Base-by-base conservation (phyloP, 202 grass and related monocot genomes). In the Digitaria exilis region DNA sequence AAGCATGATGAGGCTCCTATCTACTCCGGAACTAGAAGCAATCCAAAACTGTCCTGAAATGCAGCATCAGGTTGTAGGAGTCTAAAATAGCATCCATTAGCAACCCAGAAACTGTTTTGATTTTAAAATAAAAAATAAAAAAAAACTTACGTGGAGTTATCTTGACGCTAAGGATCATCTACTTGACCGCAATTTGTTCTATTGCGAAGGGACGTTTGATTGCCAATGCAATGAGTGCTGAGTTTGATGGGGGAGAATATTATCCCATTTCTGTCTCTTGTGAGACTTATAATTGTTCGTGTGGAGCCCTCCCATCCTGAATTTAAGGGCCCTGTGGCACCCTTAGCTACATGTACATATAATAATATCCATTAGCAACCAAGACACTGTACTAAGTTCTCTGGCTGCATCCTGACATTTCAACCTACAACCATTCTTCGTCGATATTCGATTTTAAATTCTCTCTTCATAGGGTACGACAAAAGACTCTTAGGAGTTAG, bases 261-360 rank as follows among this genome's bases (percentile, higher is more conserved):
- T 41, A 51, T 82, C 9, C n/a, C 37, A 72, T 45, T 78, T 78
- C 39, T 86, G 83, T 89, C 78, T 82, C 39, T 78, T 82, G 25
- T 78, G 14, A 29, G 46, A 17, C 26, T 35, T 49, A 82, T 72
- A 71, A 71, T 89, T 85, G 39, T 31, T 34, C 18, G 41, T 86
- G 83, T 86, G 83, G 83, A 82, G 73, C 78, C 86, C 73, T 56
- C 73, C 78, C 65, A 61, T 41, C 88, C 88, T 82, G 78, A 82
- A 78, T 82, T 78, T 58, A 21, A 51, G 87, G 78, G 48, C 32
- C 8, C n/a, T 26, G 50, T 16, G 31, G 29, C 45, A 51, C 30
- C 29, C 21, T 74, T 32, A 86, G 21, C 29, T n/a, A n/a, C 68
- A 56, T 56, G 16, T 4, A 30, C 43, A 41, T 55, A 34, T 9